Base-by-base conservation (phyloP, 768 basidiomycete genomes). In the Xanthoconium purpureum region DNA sequence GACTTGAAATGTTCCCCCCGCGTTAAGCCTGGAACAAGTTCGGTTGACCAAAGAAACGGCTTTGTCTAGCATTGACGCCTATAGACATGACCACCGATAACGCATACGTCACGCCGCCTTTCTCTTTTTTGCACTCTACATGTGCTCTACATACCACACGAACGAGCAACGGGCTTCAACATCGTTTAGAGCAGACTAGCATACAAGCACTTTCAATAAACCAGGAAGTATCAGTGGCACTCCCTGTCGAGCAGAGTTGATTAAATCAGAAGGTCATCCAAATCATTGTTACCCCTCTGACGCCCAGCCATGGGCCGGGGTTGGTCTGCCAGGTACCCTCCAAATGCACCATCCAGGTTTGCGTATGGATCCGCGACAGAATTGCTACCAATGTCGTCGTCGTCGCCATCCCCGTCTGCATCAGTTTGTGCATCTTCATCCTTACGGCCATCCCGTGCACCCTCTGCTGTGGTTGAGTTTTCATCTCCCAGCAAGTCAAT, bases 271-370 rank as follows among this genome's bases (percentile, higher is more conserved):
- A 90, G 70, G 71, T 90, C 88, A 59, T 90, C 85, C 44, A 84
- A 77, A 50, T 82, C 81, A 52, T 75, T 75, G 48, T 77, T 72
- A 56, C 74, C 74, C 60, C 62, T 71, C 56, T 70, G 73, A n/a
- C 53, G 63, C 40, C 76, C 69, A 24, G 66, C 71, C 74, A 87
- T 77, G 49, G 89, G 85, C 51, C 78, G 78, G 44, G 92, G 91
- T 66, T 83, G 79, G 70, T 94, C 91, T 28, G 83, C 84, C 40
- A 82, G 53, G 64, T 90, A 89, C 60, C 80, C 83, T 17, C 85
- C 84, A 64, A 94, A 91, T 48, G 88, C 89, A 38, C 83, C 80
- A 61, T 80, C 89, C 52, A 97, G 72, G 58, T 87, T 87, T 6
- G 90, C 91, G 69, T 97, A 97, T 24, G 92, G 92, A 73, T 95